Evolutionary conservation across 140 eudicot genomes (phyloP), one percentile per base, ranked within the genome.

Genomic region (Erigeron philadelphicus): DNA sequence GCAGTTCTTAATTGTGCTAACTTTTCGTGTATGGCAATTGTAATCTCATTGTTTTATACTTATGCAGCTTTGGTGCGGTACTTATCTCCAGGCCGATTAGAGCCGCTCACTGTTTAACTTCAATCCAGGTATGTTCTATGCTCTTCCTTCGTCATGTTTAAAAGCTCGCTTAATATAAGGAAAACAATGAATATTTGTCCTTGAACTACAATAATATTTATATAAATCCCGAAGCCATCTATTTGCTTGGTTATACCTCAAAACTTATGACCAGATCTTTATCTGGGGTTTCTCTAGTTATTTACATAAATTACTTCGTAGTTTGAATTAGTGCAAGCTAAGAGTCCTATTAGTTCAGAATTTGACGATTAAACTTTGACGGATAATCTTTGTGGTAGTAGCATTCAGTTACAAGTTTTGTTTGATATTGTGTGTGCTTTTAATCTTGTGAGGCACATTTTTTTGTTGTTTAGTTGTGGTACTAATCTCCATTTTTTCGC

Each of bases 71-170:
- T 73, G 99, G 99, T 52, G 66, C 69, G 25, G 95, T 93, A 19
- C 90, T 93, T 72, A 84, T 88, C 47, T 89, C 99, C 5, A 86
- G 96, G 69, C 89, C 97, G 3, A 81, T 93, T 23, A 89, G 97
- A 79, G 99, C 99, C 63, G 99, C 99, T 75, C 99, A 93, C 31
- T 93, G 99, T 83, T 87, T 93, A 79, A 93, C 99, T 47, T 93
- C 99, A 12, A 87, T 93, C 72, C 99, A 93, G 95, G 98, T 87
- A 38, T 57, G 84, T 13, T 72, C 66, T 23, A 21, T 21, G 44
- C 18, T 23, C 19, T 54, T 31, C 57, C 6, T 49, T 9, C 4
- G 5, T 70, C 16, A 58, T 10, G 40, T 44, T 6, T 58, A 9
- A 7, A 45, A 45, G 12, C 9, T 45, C 12, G 50, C 50, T 31